Conservation (phyloP, 2,329 filamentous ascomycete species). For the Fusarium musae region DNA sequence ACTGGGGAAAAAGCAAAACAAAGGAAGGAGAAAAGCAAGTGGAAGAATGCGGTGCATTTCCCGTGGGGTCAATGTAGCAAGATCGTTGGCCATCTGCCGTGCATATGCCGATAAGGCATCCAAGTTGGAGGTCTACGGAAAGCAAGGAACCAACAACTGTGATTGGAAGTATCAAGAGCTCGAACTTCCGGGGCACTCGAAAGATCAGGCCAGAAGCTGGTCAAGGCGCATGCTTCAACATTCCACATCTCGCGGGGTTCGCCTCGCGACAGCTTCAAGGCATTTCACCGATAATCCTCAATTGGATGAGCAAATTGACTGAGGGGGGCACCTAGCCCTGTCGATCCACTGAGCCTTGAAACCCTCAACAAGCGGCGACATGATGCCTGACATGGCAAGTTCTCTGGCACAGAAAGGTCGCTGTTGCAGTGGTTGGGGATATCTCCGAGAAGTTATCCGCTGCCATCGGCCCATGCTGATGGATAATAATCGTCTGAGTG, state of each 20-base stretch:
- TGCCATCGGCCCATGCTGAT: slow-evolving; percentile 41
- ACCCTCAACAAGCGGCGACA: not conserved
- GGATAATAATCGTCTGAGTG: slow-evolving; percentile 45
- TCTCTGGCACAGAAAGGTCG: not conserved
- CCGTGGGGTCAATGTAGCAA: slow-evolving; percentile 39
- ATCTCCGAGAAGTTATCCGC: slow-evolving; percentile 31
- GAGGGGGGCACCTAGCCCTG: not conserved
- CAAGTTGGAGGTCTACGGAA: slow-evolving; percentile 17
- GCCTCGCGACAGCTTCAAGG: slow-evolving; percentile 12
- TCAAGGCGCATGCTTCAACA: slow-evolving; percentile 37
- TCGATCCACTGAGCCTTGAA: not conserved
- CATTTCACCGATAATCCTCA: slow-evolving; percentile 18
- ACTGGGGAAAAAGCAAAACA: slow-evolving; percentile 14
- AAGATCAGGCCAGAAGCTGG: slow-evolving; percentile 45
- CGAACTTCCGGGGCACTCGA: slow-evolving; percentile 22
- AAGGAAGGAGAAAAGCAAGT: slow-evolving; percentile 9
- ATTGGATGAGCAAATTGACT: not conserved
- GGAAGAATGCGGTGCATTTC: slow-evolving; percentile 1
- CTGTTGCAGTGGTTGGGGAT: not conserved
- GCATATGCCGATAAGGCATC: slow-evolving; percentile 46
- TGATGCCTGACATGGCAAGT: not conserved
- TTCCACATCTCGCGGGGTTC: slow-evolving; percentile 29
- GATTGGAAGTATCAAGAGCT: slow-evolving; percentile 36
- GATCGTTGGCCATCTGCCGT: slow-evolving; percentile 45
- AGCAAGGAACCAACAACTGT: slow-evolving; percentile 24